phyloP scores from a whole-genome alignment of 257 asterid species.

The Lantana camara region DNA sequence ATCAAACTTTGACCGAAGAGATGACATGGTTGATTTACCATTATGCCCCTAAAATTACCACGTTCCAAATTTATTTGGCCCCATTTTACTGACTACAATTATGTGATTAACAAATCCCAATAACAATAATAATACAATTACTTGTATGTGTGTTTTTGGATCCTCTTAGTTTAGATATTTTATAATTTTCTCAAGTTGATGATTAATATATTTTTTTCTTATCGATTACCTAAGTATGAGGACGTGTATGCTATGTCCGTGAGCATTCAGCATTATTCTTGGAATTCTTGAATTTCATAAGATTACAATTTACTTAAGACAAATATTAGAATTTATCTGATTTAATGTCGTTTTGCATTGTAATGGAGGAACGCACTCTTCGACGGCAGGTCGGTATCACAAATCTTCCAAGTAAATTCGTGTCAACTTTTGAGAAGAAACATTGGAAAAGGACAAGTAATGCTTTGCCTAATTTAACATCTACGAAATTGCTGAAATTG shows the following conservation, averaged over 20 bases:
- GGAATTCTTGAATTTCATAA: background rate
- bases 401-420: background rate
- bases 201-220: background rate
- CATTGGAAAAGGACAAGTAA: conserved; percentile 5
- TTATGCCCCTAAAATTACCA: conserved; percentile 31
- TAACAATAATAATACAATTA: too few species aligned
- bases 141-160: too few species aligned
- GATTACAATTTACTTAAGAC: conserved; percentile 20
- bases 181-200: background rate
- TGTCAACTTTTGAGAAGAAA: background rate
- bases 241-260: conserved; percentile 18
- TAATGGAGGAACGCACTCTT: conserved; percentile 2
- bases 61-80: conserved; percentile 31
- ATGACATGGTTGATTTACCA: conserved; percentile 26
- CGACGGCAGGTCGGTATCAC: background rate
- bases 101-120: too few species aligned
- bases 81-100: conserved; percentile 5
- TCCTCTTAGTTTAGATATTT: background rate
- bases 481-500: background rate
- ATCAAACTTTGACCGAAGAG: conserved; percentile 25
- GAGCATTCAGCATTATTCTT: conserved; percentile 4
- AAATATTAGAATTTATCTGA: conserved; percentile 5
- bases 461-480: background rate
- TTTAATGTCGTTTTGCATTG: conserved; percentile 12
- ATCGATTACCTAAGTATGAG: background rate